Base-by-base conservation (phyloP, 2,329 filamentous ascomycete species). In the Diplodia sapinea region DNA sequence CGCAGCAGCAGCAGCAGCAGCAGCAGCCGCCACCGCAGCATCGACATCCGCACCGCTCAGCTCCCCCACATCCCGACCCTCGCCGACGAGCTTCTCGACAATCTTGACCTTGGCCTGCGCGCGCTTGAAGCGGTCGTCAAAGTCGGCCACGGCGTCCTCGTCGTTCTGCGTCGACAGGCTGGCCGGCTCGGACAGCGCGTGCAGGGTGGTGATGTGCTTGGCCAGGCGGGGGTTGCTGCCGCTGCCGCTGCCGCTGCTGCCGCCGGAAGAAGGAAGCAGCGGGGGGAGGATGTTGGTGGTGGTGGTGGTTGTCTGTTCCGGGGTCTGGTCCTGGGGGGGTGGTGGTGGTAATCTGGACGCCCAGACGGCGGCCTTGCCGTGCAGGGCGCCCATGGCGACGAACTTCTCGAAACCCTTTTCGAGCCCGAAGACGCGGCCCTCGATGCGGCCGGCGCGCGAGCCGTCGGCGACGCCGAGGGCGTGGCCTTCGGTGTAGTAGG, bases 361-460 rank as follows among this genome's bases (percentile, higher is more conserved):
- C 94, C 94, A 98, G n/a, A 98, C 84, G 29, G 91, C 81, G 15
- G 92, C 88, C 74, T 88, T 89, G 54, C 93, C 92, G 73, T 94
- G 90, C 38, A 98, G 80, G 68, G 86, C 85, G 2, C 94, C 94
- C 77, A 93, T 87, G 70, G 93, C 89, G 51, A 91, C 76, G 75
- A 96, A 97, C 80, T 97, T 98, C 73, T 97, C 92, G 73, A 95
- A 98, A 0, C 94, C 94, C 71, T 94, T 95, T 77, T 96, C 91
- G 51, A 98, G 87, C 0, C 94, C 95, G 76, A 98, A 93, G 23
- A 93, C 87, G 63, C 93, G 91, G 69, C 95, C 95, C 84, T 99
- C 95, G 71, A 92, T 88, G 68, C 89, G 89, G 49, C 95, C 95
- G 38, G 92, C 90, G 68, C 86, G 85, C 50, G 87, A 83, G 69